Evolutionary conservation across 768 basidiomycete genomes (phyloP).

Genomic region (Mycena alexandri): DNA sequence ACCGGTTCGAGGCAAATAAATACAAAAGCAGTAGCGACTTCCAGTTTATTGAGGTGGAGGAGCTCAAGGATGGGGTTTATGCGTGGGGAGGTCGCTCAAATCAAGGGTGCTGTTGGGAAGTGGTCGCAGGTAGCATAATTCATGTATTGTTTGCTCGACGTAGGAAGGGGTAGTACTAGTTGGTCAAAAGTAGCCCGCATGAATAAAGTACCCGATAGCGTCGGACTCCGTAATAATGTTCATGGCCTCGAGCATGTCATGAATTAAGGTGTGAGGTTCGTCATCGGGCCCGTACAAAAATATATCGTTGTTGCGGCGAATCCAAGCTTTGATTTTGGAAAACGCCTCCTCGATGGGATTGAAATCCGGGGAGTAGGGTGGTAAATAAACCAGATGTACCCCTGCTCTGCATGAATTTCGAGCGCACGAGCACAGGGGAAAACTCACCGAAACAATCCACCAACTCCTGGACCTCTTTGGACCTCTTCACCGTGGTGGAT

Average conservation of each 20-base stretch:
- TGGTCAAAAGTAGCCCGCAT: constrained; percentile 47
- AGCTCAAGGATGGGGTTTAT: constrained; percentile 41
- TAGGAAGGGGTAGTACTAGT: too few relatives aligned
- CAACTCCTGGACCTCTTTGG: neutral
- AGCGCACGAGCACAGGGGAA: neutral
- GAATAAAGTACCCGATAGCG: constrained; percentile 47
- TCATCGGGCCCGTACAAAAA: constrained; percentile 16
- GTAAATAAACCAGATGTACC: constrained; percentile 47
- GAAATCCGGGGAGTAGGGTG: constrained; percentile 55
- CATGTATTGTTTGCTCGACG: constrained; percentile 13
- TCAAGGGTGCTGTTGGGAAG: constrained; percentile 2
- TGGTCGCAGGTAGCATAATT: constrained; percentile 15
- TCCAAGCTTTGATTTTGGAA: constrained; percentile 50
- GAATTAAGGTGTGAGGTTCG: constrained; percentile 37
- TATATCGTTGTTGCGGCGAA: constrained; percentile 40
- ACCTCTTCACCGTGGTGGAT: too few relatives aligned
- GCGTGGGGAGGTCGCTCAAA: constrained; percentile 17
- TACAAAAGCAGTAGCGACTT: constrained; percentile 36
- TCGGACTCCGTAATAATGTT: constrained; percentile 45
- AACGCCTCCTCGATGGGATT: constrained; percentile 58
- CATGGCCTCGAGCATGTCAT: constrained; percentile 44
- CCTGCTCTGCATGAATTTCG: constrained; percentile 25
- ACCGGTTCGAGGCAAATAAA: constrained; percentile 23
- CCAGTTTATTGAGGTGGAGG: constrained; percentile 26
- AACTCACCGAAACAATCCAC: too few relatives aligned